These are phyloP conservation scores for Hypoxylon subgilvum DNA, from an alignment of 495 filamentous ascomycete genomes.

Conservation along the genomic window DNA sequence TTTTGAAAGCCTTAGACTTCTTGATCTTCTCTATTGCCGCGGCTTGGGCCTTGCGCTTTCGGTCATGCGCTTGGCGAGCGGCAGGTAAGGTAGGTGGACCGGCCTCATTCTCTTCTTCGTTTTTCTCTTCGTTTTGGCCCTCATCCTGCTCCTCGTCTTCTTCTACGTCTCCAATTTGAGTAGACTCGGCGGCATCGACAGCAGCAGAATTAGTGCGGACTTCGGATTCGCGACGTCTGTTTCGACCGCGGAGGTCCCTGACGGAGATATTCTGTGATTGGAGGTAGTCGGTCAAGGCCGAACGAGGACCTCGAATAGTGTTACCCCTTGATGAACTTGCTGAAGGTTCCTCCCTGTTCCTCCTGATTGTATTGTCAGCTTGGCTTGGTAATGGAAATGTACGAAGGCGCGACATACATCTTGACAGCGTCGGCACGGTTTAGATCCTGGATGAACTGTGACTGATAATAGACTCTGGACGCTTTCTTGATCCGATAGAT, in stretches of 20 bases:
- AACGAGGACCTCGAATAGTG: slow-evolving; percentile 52
- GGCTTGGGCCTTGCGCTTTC: slow-evolving; percentile 64
- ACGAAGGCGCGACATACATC: slow-evolving; percentile 3
- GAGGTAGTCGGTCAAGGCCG: slow-evolving; percentile 81
- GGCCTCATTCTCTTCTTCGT: too few relatives aligned
- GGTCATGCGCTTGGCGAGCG: slow-evolving; percentile 32
- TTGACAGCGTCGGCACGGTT: background rate
- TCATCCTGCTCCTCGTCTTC: too few relatives aligned
- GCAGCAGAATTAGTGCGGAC: slow-evolving; percentile 22
- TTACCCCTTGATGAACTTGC: background rate
- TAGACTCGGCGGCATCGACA: slow-evolving; percentile 7
- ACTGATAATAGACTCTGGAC: background rate
- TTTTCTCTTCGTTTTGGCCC: too few relatives aligned
- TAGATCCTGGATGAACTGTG: too few relatives aligned
- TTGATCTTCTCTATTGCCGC: slow-evolving; percentile 77
- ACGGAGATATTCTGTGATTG: slow-evolving; percentile 93
- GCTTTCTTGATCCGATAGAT: background rate
- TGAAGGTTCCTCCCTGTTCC: too few relatives aligned
- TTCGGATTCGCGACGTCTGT: slow-evolving; percentile 51
- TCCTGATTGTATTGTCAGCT: slow-evolving; percentile 2
- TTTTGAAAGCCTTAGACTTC: slow-evolving; percentile 76
- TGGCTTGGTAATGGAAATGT: too few relatives aligned
- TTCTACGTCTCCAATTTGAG: slow-evolving; percentile 3
- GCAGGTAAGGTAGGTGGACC: slow-evolving; percentile 24
- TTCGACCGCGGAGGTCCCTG: slow-evolving; percentile 72